Conservation (phyloP, 768 basidiomycete species). For the Tulasnella sp. region DNA sequence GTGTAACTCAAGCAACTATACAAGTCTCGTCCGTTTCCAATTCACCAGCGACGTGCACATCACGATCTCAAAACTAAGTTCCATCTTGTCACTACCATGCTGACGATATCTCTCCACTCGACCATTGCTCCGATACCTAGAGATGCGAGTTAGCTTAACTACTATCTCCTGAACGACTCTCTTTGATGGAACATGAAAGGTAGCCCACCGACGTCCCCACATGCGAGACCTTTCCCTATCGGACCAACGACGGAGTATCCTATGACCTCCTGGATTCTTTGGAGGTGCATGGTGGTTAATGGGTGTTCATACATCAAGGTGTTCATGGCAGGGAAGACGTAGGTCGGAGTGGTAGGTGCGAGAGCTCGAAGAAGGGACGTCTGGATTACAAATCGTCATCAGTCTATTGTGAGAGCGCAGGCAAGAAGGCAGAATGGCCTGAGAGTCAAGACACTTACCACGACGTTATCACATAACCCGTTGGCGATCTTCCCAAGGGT, state of each 20-base stretch:
- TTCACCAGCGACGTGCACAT: too few species aligned
- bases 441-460: constrained; percentile 36
- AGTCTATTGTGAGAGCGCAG: too few species aligned
- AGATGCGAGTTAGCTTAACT: neutral
- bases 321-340: constrained; percentile 96
- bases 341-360: constrained; percentile 73
- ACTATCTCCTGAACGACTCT: neutral
- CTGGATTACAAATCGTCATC: constrained; percentile 21
- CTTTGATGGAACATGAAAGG: neutral
- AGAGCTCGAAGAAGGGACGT: constrained; percentile 68
- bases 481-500: constrained; percentile 86
- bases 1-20: too few species aligned
- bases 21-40: too few species aligned
- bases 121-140: constrained; percentile 89
- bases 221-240: constrained; percentile 77
- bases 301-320: constrained; percentile 96
- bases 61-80: neutral
- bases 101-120: constrained; percentile 85
- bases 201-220: constrained; percentile 78
- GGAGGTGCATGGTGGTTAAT: constrained; percentile 74
- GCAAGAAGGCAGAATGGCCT: too few species aligned
- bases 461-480: constrained; percentile 84
- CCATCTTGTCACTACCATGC: constrained; percentile 45
- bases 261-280: constrained; percentile 59
- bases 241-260: constrained; percentile 78